Base-by-base conservation (phyloP, 306 rosid genomes). In the Ammopiptanthus mongolicus region DNA sequence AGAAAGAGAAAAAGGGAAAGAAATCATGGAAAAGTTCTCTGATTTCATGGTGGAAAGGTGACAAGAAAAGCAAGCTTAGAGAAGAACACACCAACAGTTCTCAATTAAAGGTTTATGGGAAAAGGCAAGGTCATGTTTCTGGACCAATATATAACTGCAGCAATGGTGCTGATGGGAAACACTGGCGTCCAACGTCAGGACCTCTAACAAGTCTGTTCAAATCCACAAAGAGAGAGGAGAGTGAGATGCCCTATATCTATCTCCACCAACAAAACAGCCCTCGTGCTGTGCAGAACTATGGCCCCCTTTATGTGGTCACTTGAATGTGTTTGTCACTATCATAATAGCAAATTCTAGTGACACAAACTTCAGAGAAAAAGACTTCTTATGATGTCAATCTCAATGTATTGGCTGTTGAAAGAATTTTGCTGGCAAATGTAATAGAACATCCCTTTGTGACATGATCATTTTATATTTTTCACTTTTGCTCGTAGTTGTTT, bases 1-100 rank as follows among this genome's bases (percentile, higher is more conserved):
- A 75, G 61, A 81, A 76, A 48, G 83, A 77, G 75, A 81, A 67
- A 61, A 87, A 70, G 73, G 77, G 65, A 57, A 89, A 86, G 87
- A 90, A 86, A 83, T 78, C 93, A 58, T 96, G 97, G 99, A 96
- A 83, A 62, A 80, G 65, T 19, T 73, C 85, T 8, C 51, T 92
- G 47, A 18, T 83, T 78, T 89, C 93, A 22, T 92, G 96, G 99
- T 90, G 85, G 88, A 95, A 90, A 77, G 22, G 79, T 39, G 88
- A 86, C 55, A 85, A 84, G 75, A 79, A 83, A 76, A 82, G 11
- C 81, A 84, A 81, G 73, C 44, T 69, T 58, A 17, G 51, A 33
- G 65, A 46, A 63, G 71, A 86, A 79, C 48, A 47, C 55, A 69
- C 66, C 4, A 65, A 60, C 18, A 78, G 46, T 70, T 63, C 62